Conservation (phyloP, 768 basidiomycete species). For the Lentinula guzmanii region DNA sequence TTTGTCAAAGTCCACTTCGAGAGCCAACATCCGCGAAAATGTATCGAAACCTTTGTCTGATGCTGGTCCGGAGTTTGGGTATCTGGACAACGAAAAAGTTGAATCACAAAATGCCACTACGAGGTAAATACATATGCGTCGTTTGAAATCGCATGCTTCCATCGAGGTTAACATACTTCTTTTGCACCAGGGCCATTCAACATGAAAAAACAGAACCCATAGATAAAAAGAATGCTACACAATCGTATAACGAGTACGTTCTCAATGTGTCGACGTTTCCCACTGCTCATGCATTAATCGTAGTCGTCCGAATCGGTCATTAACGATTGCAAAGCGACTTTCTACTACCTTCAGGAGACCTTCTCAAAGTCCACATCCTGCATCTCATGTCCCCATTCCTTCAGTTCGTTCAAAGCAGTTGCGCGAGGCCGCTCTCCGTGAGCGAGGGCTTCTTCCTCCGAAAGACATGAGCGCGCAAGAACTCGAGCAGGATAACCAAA, state of each 20-base stretch:
- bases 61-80: background rate
- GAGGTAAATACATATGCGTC: background rate
- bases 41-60: background rate
- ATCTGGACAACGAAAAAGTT: background rate
- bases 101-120: background rate
- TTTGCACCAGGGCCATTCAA: background rate
- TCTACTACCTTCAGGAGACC: conserved; percentile 16
- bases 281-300: background rate
- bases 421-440: conserved; percentile 54
- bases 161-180: background rate
- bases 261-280: background rate
- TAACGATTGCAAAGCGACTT: background rate
- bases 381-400: conserved; percentile 14
- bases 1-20: conserved; percentile 12
- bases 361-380: conserved; percentile 10
- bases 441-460: conserved; percentile 52
- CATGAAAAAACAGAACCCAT: background rate
- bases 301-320: background rate
- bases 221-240: background rate
- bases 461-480: conserved; percentile 38
- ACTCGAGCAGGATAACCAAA: conserved; percentile 26
- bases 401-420: conserved; percentile 22
- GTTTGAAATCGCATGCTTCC: background rate
- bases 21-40: conserved; percentile 4
- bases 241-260: background rate